phyloP scores from a whole-genome alignment of 1,284 basidiomycete genomes.

The Ceratobasidium sp. region DNA sequence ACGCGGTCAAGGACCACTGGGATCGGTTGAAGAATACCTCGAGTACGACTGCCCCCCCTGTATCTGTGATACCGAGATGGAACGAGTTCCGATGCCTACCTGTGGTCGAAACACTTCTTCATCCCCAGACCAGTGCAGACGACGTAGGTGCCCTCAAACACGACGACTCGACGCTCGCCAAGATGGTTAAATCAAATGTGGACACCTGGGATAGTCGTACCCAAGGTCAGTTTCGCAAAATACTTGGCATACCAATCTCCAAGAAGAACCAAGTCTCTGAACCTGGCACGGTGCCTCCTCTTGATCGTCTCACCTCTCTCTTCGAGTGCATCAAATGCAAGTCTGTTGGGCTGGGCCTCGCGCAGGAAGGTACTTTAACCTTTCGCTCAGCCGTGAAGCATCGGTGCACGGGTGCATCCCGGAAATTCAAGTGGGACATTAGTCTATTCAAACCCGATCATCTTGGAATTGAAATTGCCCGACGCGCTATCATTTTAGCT shows the following conservation, averaged over 20 bases:
- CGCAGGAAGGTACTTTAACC: conserved; percentile 30
- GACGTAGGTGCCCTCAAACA: conserved; percentile 1
- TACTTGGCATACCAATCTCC: conserved; percentile 22
- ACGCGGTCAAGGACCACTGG: conserved; percentile 15
- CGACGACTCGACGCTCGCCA: conserved; percentile 30
- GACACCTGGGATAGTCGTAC: conserved; percentile 21
- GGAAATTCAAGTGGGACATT: conserved; percentile 8
- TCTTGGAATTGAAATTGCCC: conserved; percentile 17
- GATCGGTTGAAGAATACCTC: conserved; percentile 10
- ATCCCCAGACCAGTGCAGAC: conserved; percentile 8
- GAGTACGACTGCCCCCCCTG: not conserved
- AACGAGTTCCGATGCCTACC: conserved; percentile 27
- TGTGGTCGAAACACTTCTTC: conserved; percentile 22
- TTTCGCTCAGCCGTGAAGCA: conserved; percentile 25
- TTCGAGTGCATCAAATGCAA: conserved; percentile 32
- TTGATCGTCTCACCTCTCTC: conserved; percentile 25
- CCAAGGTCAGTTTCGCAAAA: conserved; percentile 26
- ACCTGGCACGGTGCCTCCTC: conserved; percentile 11
- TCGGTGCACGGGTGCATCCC: conserved; percentile 10
- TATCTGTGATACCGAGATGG: conserved; percentile 3
- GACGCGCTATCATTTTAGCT: not conserved
- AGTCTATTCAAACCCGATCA: conserved; percentile 19
- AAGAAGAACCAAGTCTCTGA: conserved; percentile 19
- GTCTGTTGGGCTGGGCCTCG: conserved; percentile 5
- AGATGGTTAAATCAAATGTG: conserved; percentile 9